Percentiles rank a stretch among this genome's conserved stretches.
These are phyloP conservation scores for Chamaecyparis obtusa DNA, from an alignment of 75 land plant species.

Conservation along the genomic window DNA sequence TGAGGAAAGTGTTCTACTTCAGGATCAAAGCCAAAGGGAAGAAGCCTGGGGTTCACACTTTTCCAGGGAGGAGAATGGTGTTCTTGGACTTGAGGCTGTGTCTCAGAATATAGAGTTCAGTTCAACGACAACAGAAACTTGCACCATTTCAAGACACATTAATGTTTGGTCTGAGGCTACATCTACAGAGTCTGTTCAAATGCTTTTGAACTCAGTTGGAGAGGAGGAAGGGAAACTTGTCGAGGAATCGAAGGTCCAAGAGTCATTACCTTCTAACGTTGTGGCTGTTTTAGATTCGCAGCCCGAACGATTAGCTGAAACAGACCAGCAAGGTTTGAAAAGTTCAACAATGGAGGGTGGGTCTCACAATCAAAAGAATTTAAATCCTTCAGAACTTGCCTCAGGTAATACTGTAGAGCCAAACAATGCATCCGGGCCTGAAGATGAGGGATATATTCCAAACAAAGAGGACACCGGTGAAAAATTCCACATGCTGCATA, in stretches of 20 bases:
- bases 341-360: neutral
- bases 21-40: slow-evolving; percentile 45
- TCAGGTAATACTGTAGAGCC: neutral
- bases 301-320: slow-evolving; percentile 1
- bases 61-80: slow-evolving; percentile 34
- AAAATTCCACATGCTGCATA: neutral
- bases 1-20: slow-evolving; percentile 56
- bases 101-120: slow-evolving; percentile 45
- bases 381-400: neutral
- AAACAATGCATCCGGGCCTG: neutral
- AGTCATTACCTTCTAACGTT: slow-evolving; percentile 20
- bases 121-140: slow-evolving; percentile 47
- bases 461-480: neutral
- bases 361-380: neutral
- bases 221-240: slow-evolving; percentile 48
- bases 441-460: neutral
- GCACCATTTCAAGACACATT: slow-evolving; percentile 42
- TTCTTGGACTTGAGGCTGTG: slow-evolving; percentile 8
- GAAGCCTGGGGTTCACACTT: slow-evolving; percentile 65
- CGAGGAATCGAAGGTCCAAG: slow-evolving; percentile 17
- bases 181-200: slow-evolving; percentile 71
- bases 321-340: neutral
- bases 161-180: slow-evolving; percentile 73
- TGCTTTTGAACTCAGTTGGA: slow-evolving; percentile 75
- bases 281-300: slow-evolving; percentile 6